These are phyloP conservation scores for Ogataea allantospora DNA, from an alignment of 805 yeast genomes.

Conservation along the genomic window DNA sequence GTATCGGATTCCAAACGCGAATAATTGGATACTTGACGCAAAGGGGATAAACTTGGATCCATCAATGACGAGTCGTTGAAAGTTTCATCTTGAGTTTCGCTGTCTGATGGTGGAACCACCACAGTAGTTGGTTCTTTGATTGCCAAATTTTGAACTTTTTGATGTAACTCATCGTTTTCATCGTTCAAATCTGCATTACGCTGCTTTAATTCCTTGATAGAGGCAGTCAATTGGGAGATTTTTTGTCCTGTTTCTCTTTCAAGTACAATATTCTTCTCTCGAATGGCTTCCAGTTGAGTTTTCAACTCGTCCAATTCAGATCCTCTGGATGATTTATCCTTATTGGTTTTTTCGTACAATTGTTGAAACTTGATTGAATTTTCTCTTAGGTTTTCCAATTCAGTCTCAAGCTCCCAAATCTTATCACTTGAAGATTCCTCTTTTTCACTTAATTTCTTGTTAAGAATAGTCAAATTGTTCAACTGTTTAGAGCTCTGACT, in stretches of 20 bases:
- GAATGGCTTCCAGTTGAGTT: constrained; percentile 49
- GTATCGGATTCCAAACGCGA: constrained; percentile 63
- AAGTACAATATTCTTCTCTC: constrained; percentile 39
- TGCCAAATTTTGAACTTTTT: constrained; percentile 31
- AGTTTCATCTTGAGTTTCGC: constrained; percentile 30
- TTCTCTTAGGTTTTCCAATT: constrained; percentile 40
- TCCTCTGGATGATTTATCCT: constrained; percentile 32
- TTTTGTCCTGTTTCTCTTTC: constrained; percentile 38
- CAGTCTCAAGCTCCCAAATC: constrained; percentile 64
- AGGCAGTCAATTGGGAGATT: constrained; percentile 38
- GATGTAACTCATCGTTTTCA: constrained; percentile 60
- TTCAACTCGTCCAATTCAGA: constrained; percentile 35
- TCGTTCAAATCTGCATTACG: constrained; percentile 62
- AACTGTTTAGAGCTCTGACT: constrained; percentile 37
- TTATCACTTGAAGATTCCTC: constrained; percentile 56
- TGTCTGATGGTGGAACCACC: constrained; percentile 4
- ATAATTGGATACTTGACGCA: constrained; percentile 37
- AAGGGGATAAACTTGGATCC: constrained; percentile 38
- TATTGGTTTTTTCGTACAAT: constrained; percentile 41
- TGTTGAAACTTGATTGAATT: constrained; percentile 39
- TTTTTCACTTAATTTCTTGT: constrained; percentile 34
- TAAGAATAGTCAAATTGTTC: constrained; percentile 34
- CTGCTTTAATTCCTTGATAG: constrained; percentile 46
- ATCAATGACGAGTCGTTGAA: constrained; percentile 33
- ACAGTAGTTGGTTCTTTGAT: constrained; percentile 19